Evolutionary conservation across 1,284 basidiomycete genomes (phyloP).

Genomic region (Heliocybe sulcata): DNA sequence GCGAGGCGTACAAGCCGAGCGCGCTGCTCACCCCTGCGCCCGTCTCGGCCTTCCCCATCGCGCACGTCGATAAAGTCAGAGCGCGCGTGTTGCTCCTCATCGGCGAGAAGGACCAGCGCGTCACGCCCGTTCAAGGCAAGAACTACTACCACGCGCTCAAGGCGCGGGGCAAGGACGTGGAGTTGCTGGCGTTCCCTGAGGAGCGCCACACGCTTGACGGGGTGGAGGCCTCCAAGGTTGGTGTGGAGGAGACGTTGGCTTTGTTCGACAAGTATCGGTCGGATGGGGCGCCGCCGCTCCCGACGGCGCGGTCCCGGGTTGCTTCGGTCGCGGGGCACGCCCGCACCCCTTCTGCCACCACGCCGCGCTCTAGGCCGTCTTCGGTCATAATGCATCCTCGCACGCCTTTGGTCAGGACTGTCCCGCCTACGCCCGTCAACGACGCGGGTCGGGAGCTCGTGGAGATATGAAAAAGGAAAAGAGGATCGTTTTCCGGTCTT

Average conservation of each 20-base stretch:
- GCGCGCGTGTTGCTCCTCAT: slow-evolving; percentile 53
- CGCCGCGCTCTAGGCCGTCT: too few species aligned
- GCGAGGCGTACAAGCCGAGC: slow-evolving; percentile 28
- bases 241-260: slow-evolving; percentile 28
- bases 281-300: too few species aligned
- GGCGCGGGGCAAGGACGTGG: slow-evolving; percentile 35
- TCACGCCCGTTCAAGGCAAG: slow-evolving; percentile 56
- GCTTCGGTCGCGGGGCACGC: too few species aligned
- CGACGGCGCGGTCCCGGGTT: too few species aligned
- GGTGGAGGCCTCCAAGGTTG: slow-evolving; percentile 46
- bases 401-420: too few species aligned
- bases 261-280: background rate
- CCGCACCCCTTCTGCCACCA: too few species aligned
- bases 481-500: too few species aligned
- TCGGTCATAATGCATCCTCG: too few species aligned
- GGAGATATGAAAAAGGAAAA: too few species aligned
- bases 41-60: slow-evolving; percentile 49
- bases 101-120: slow-evolving; percentile 56
- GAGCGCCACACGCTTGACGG: slow-evolving; percentile 60
- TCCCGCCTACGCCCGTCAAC: too few species aligned
- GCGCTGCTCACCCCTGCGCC: slow-evolving; percentile 39
- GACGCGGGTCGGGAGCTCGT: too few species aligned
- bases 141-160: slow-evolving; percentile 61
- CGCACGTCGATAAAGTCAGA: slow-evolving; percentile 41
- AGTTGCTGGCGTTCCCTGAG: slow-evolving; percentile 57